Percentiles rank a stretch among this genome's conserved stretches.
Conservation (phyloP, 495 filamentous ascomycete species). For the Podospora sp. region DNA sequence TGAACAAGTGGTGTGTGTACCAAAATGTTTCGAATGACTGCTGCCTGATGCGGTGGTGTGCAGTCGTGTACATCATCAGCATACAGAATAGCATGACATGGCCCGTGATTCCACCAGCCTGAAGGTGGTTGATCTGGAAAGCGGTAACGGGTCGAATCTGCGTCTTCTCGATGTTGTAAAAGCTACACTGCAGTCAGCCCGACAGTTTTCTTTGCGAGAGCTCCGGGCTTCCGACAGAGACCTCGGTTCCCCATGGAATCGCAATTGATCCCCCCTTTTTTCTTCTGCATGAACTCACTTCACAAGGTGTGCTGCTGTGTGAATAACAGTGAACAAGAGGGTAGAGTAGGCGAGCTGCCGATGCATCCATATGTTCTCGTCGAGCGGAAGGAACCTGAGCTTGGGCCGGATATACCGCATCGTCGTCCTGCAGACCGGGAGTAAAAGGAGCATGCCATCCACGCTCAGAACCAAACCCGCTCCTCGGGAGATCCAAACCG, state of each 20-base stretch:
- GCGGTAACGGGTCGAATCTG: slow-evolving; percentile 81
- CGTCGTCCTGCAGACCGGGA: slow-evolving; percentile 93
- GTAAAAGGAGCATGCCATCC: slow-evolving; percentile 81
- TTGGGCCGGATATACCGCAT: slow-evolving; percentile 82
- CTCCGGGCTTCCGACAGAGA: no score
- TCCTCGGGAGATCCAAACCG: slow-evolving; percentile 94
- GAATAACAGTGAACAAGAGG: slow-evolving; percentile 77
- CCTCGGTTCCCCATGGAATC: no score
- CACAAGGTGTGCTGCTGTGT: slow-evolving; percentile 83
- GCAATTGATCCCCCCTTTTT: no score
- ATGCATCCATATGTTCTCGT: slow-evolving; percentile 96
- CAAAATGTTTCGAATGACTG: slow-evolving; percentile 98
- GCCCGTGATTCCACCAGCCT: slow-evolving; percentile 91
- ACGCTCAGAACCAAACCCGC: slow-evolving; percentile 79
- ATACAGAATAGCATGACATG: slow-evolving; percentile 98
- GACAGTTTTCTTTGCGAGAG: no score
- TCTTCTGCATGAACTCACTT: slow-evolving; percentile 76
- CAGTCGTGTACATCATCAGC: slow-evolving; percentile 96
- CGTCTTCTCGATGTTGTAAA: slow-evolving; percentile 89
- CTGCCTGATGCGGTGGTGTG: slow-evolving; percentile 88
- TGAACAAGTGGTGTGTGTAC: slow-evolving; percentile 97
- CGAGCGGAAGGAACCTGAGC: slow-evolving; percentile 81
- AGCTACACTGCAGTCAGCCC: slow-evolving; percentile 60
- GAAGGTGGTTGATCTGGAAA: slow-evolving; percentile 85
- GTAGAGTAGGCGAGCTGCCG: slow-evolving; percentile 91